Base-by-base conservation (phyloP, 306 rosid species). In the Alnus glutinosa region DNA sequence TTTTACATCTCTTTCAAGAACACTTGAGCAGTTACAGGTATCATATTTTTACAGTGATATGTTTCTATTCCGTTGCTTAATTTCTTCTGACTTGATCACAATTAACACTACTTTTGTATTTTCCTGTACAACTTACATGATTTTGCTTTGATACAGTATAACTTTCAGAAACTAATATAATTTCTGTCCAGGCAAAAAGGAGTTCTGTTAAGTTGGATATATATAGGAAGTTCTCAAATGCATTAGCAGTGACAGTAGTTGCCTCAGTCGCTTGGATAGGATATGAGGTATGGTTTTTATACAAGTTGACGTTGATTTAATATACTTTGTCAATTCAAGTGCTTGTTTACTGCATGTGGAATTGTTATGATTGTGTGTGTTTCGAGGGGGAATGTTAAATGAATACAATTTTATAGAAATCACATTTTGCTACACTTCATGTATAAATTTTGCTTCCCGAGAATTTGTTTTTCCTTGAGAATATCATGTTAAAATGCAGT, bases 1-100 rank as follows among this genome's bases (percentile, higher is more conserved):
- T 63, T 95, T 95, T 87, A 89, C 94, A 32, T 87, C 98, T 77
- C 97, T 95, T 78, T 91, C 98, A 39, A 92, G 74, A 79, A 95
- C 98, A 62, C 84, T 95, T 70, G 98, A 92, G 81, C 98, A 89
- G 75, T 86, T 95, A 82, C 98, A 95, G 98, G 98, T 95, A 84
- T 67, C 59, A 16, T 63, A 50, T 48, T 81, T 62, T 69, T 81
- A 2, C 37, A 12, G 59, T 55, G 16, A 34, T 55, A 9, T 64
- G 47, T 61, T 42, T 74, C 34, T 66, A 18, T 19, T 70, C 32
- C 32, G 49, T 18, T 71, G 2, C 30, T 48, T 36, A 18, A 76
- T 39, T 55, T 79, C 30, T 18, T 71, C 73, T 61, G 44, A 4
- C 77, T 74, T 61, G 39, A 48, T 83, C 30, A 18, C 15, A 10